phyloP scores from a whole-genome alignment of 2,329 filamentous ascomycete genomes.

The Cryphonectria parasitica region DNA sequence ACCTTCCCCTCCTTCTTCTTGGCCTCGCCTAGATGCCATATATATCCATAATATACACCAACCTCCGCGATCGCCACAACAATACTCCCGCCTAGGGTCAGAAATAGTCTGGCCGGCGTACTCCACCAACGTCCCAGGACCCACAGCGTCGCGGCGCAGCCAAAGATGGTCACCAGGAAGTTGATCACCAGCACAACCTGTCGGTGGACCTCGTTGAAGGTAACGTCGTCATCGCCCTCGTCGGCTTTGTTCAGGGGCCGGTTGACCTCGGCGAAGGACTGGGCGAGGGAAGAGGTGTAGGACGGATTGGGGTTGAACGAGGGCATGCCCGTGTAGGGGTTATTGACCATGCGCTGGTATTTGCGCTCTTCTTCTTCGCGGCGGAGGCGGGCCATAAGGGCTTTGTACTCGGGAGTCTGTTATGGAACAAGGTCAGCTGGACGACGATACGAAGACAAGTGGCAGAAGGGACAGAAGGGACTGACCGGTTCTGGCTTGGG shows the following conservation, averaged over 20 bases:
- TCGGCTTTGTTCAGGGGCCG: constrained; percentile 50
- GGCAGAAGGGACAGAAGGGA: constrained; percentile 36
- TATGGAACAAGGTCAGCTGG: not conserved
- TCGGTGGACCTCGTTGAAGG: constrained; percentile 75
- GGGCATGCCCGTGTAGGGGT: constrained; percentile 53
- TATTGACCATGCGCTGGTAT: constrained; percentile 81
- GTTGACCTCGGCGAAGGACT: constrained; percentile 60
- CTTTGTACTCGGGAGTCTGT: constrained; percentile 80
- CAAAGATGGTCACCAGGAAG: constrained; percentile 82
- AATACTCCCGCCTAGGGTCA: constrained; percentile 71
- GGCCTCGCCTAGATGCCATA: constrained; percentile 71
- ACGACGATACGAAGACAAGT: not conserved
- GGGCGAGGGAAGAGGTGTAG: constrained; percentile 49
- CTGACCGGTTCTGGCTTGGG: constrained; percentile 76
- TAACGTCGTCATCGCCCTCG: constrained; percentile 62
- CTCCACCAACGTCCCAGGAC: constrained; percentile 78
- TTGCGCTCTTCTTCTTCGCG: constrained; percentile 78
- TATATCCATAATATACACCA: constrained; percentile 74
- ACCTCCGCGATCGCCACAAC: constrained; percentile 77
- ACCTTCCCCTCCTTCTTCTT: constrained; percentile 64
- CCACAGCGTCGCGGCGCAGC: constrained; percentile 78
- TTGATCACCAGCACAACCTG: constrained; percentile 87
- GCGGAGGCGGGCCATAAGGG: constrained; percentile 83
- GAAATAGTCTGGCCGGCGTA: constrained; percentile 68
- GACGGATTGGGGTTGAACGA: constrained; percentile 55